phyloP scores from a whole-genome alignment of 306 rosid genomes.

The Begonia peltatifolia region DNA sequence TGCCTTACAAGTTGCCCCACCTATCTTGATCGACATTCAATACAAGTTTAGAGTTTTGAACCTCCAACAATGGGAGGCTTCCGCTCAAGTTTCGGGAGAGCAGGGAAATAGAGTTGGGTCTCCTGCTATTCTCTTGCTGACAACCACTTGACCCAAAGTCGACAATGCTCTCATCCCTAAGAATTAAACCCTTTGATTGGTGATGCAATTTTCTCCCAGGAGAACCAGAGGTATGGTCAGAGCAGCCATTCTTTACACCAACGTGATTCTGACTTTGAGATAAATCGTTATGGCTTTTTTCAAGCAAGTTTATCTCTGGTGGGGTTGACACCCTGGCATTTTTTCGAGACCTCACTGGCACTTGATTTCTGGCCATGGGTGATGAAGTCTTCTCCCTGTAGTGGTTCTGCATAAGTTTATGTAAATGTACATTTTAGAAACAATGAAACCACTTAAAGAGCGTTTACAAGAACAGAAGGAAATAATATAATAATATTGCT shows the following conservation, averaged over 20 bases:
- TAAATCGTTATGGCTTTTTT: constrained; percentile 20
- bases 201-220: constrained; percentile 25
- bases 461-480: neutral
- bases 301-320: constrained; percentile 16
- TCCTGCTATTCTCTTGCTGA: constrained; percentile 8
- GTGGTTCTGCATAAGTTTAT: constrained; percentile 24
- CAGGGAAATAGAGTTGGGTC: too few species aligned
- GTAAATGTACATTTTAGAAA: neutral
- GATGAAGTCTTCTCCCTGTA: constrained; percentile 29
- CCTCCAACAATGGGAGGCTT: constrained; percentile 14
- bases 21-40: constrained; percentile 29
- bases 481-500: neutral
- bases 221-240: constrained; percentile 9
- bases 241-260: too few species aligned
- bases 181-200: constrained; percentile 13
- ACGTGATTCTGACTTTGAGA: constrained; percentile 3
- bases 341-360: constrained; percentile 22
- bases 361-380: constrained; percentile 38
- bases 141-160: constrained; percentile 20
- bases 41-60: constrained; percentile 14
- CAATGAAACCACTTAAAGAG: neutral
- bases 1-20: constrained; percentile 12
- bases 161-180: constrained; percentile 12
- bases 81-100: constrained; percentile 15
- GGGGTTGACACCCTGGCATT: constrained; percentile 15